Percentiles rank a stretch among this genome's conserved stretches.
Evolutionary conservation across 306 rosid genomes (phyloP).

Genomic region (Vigna radiata): DNA sequence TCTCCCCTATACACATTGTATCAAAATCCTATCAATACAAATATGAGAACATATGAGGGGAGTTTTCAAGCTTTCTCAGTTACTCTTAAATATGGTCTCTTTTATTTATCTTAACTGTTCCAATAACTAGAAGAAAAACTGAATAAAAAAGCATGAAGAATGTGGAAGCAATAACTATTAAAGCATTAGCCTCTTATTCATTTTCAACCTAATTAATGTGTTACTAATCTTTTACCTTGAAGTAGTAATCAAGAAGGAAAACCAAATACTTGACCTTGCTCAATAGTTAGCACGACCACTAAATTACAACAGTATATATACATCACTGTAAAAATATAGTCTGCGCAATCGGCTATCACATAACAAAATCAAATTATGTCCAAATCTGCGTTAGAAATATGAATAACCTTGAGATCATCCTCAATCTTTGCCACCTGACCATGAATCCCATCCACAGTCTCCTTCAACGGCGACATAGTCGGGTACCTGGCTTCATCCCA

Average conservation of each 20-base stretch:
- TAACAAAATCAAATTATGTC: slow-evolving; percentile 4
- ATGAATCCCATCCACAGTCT: slow-evolving; percentile 72
- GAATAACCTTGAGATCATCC: slow-evolving; percentile 80
- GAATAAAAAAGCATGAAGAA: neutral
- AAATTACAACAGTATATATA: neutral
- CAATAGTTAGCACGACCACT: slow-evolving; percentile 5
- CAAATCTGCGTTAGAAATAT: neutral
- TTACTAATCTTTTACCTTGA: neutral
- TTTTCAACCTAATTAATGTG: neutral
- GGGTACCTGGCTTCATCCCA: slow-evolving; percentile 96
- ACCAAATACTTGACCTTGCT: neutral
- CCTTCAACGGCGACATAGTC: slow-evolving; percentile 76
- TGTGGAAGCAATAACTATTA: neutral
- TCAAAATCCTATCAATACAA: too few species aligned
- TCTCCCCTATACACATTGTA: too few species aligned
- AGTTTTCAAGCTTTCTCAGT: too few species aligned
- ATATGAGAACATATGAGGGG: too few species aligned
- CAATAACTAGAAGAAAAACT: too few species aligned
- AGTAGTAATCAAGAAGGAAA: neutral
- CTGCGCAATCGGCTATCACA: neutral
- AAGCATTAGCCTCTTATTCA: neutral
- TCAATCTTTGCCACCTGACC: slow-evolving; percentile 81
- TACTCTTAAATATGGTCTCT: too few species aligned
- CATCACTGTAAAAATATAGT: neutral
- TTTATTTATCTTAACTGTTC: too few species aligned